These are phyloP conservation scores for maize (Zea mays) DNA, from an alignment of 176 grass and related monocot species.

Conservation along the genomic window Zm-B73-REFERENCE-NAM-5.0 NC_050100.1:186173501-186174000, in stretches of 20 bases:
- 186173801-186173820: conserved; percentile 26
- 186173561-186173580: conserved; percentile 50
- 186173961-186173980: conserved; percentile 81
- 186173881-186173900: conserved; percentile 87
- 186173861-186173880: conserved; percentile 72
- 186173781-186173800: not conserved
- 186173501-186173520: conserved; percentile 22
- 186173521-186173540: conserved; percentile 2
- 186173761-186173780: conserved; percentile 75
- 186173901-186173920: conserved; percentile 68
- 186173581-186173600: conserved; percentile 87
- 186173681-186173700: conserved; percentile 63
- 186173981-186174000: conserved; percentile 77
- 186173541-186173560: conserved; percentile 19
- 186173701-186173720: conserved; percentile 76
- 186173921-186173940: conserved; percentile 79
- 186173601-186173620: conserved; percentile 80
- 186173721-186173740: conserved; percentile 76
- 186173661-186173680: conserved; percentile 83
- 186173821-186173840: conserved; percentile 17
- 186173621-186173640: conserved; percentile 79
- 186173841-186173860: conserved; percentile 4
- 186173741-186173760: conserved; percentile 74
- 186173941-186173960: conserved; percentile 84
- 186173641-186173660: conserved; percentile 85